Conservation (phyloP, 2,329 filamentous ascomycete genomes). For the Remersonia thermophila region DNA sequence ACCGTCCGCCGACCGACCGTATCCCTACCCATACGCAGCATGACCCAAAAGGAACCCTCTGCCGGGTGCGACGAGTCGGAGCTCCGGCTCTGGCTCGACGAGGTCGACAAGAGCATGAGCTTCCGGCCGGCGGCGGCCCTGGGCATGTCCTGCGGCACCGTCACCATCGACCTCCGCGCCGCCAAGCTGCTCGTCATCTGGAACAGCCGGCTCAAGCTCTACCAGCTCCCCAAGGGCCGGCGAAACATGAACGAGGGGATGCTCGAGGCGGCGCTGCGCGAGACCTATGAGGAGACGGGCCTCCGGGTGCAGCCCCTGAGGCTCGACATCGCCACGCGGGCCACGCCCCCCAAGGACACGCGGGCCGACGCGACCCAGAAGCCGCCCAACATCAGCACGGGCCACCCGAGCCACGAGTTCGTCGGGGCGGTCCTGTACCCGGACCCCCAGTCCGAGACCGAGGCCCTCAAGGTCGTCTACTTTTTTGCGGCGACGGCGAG, state of each 20-base stretch:
- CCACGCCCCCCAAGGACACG: conserved; percentile 22
- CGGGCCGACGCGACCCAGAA: conserved; percentile 5
- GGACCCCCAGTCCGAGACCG: conserved; percentile 23
- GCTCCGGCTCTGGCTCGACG: conserved; percentile 14
- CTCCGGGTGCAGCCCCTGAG: conserved; percentile 26
- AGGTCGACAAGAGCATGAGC: conserved; percentile 21
- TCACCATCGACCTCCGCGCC: conserved; percentile 28
- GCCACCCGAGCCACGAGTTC: conserved; percentile 24
- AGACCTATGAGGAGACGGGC: conserved; percentile 37
- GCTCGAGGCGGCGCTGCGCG: conserved; percentile 30
- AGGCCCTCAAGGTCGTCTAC: conserved; percentile 28
- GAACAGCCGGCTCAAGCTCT: conserved; percentile 30
- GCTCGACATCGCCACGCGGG: conserved; percentile 31
- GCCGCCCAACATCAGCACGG: conserved; percentile 19
- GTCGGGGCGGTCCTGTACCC: conserved; percentile 25
- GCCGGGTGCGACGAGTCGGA: conserved; percentile 6
- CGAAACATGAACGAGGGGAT: conserved; percentile 35
- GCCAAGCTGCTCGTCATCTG: conserved; percentile 30
- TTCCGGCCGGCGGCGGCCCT: conserved; percentile 31
- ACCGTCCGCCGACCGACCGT: too few species aligned
- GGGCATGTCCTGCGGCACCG: conserved; percentile 35
- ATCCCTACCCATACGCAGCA: too few species aligned
- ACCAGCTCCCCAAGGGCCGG: conserved; percentile 36
- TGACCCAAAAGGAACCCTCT: background rate
- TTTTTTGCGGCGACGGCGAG: conserved; percentile 27